A percentile compares a stretch with the other conserved stretches of the same genome.
Evolutionary conservation across 1,284 basidiomycete genomes (phyloP).

Genomic region (Volvariella surrecta): DNA sequence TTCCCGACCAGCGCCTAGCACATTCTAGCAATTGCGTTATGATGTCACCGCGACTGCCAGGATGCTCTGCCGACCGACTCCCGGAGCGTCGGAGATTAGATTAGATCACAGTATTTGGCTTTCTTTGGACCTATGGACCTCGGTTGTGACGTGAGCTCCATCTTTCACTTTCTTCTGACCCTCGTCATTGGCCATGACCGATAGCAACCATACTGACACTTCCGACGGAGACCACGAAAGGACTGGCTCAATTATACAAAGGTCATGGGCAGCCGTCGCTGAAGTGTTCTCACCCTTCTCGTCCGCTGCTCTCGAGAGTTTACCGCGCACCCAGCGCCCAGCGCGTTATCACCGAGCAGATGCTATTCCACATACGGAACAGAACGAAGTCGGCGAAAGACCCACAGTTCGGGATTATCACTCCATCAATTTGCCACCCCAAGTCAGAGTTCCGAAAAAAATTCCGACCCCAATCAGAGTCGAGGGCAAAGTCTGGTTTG

Average conservation of each 20-base stretch:
- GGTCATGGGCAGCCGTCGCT: conserved; percentile 51
- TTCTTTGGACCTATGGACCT: too few species aligned
- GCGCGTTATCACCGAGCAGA: conserved; percentile 60
- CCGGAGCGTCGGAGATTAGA: conserved; percentile 1
- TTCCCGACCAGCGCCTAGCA: conserved; percentile 10
- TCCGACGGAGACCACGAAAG: not conserved
- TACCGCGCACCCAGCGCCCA: conserved; percentile 51
- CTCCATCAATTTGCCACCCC: conserved; percentile 54
- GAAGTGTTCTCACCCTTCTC: conserved; percentile 66
- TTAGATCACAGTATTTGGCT: too few species aligned
- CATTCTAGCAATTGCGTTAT: conserved; percentile 24
- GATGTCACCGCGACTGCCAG: conserved; percentile 11
- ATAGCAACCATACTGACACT: not conserved
- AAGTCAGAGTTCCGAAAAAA: conserved; percentile 76
- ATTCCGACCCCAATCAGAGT: conserved; percentile 86
- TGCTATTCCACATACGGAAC: conserved; percentile 53
- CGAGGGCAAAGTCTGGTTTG: conserved; percentile 98
- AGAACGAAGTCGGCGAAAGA: conserved; percentile 40
- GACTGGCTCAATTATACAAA: conserved; percentile 20
- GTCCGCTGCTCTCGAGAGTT: conserved; percentile 51
- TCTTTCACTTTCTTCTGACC: not conserved
- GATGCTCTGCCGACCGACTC: not conserved
- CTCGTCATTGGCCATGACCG: not conserved
- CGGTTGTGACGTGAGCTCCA: too few species aligned
- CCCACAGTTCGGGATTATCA: conserved; percentile 65